Base-by-base conservation (phyloP, 2,329 filamentous ascomycete species). In the Botryotinia globosa region DNA sequence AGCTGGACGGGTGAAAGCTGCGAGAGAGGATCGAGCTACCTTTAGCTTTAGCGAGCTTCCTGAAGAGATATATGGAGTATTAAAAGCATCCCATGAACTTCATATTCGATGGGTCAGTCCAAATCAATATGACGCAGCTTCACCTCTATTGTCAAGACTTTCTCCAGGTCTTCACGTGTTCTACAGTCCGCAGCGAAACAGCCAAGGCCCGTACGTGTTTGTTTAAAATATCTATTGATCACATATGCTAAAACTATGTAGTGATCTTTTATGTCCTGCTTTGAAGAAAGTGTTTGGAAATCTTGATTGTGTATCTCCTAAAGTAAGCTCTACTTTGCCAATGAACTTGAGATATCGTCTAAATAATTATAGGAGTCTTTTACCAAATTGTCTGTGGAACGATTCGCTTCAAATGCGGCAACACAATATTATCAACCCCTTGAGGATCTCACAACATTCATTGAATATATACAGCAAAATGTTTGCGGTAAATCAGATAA, bases 161-260 rank as follows among this genome's bases (percentile, higher is more conserved):
- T 90, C 93, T 2, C 90, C 94, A 0, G 95, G 95, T 4, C 83
- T 98, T 34, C 94, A 98, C 83, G 84, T 94, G 39, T 92, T 92
- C 78, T 94, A 91, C 80, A 74, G 39, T 32, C 61, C 70, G 29
- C 73, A 75, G 37, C 58, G 64, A 34, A 73, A 62, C 34, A 71
- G 68, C 54, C 72, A 72, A 42, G 67, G 51, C 63, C 68, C 73
- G 75, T 75, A 74, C 39, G 74, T 39, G 39, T 42, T 42, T 73
- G 51, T 34, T 37, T 34, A 39, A 34, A 32, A 12, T 68, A 14
- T 14, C 34, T 25, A 16, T 20, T 20, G n/a, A 16, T 9, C 32
- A 63, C 42, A 54, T 58, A 20, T 65, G 54, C 69, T 74, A 71
- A 66, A 71, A 64, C 42, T 70, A 37, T 42, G 51, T 72, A 88